Base-by-base conservation (phyloP, 1,284 basidiomycete genomes). In the Ceratobasidium sp. region DNA sequence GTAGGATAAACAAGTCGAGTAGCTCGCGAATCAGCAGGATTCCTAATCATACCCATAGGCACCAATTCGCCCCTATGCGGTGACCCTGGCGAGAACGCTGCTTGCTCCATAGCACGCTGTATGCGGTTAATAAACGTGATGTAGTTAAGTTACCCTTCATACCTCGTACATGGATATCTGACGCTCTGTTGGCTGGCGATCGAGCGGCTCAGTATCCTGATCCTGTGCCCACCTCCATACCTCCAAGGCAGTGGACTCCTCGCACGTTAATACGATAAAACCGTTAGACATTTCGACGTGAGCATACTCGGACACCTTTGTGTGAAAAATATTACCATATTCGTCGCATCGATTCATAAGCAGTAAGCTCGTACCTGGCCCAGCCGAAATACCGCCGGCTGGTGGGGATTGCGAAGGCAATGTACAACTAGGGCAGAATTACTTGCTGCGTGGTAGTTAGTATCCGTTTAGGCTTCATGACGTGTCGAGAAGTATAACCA, bases 201-300 rank as follows among this genome's bases (percentile, higher is more conserved):
- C 40, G n/a, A 68, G 35, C 7, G 64, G 64, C 20, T 55, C 31
- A n/a, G n/a, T 15, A 1, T 34, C 22, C 20, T 68, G 64, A 31
- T 68, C 64, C 20, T 55, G 52, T 1, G 64, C 64, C 64, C 64
- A 68, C 8, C 64, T 50, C 64, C 64, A 68, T 20, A 68, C 52
- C 42, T 68, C 64, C 5, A 68, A 17, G 13, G 42, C 34, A 35
- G 20, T n/a, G 20, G 52, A n/a, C 15, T 31, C 31, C 3, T 29
- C 47, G 15, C 47, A 27, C 10, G 64, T 68, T 29, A 68, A 68
- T 15, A 55, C 64, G 7, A 68, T 25, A 56, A 54, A 68, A 13
- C 64, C 64, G 29, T 47, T 68, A 31, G 64, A 68, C 64, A 68
- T 68, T 31, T 68, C 64, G 31, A 68, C 38, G 20, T 68, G 64